phyloP scores from a whole-genome alignment of 306 rosid genomes.

The Sicyos baderoa region DNA sequence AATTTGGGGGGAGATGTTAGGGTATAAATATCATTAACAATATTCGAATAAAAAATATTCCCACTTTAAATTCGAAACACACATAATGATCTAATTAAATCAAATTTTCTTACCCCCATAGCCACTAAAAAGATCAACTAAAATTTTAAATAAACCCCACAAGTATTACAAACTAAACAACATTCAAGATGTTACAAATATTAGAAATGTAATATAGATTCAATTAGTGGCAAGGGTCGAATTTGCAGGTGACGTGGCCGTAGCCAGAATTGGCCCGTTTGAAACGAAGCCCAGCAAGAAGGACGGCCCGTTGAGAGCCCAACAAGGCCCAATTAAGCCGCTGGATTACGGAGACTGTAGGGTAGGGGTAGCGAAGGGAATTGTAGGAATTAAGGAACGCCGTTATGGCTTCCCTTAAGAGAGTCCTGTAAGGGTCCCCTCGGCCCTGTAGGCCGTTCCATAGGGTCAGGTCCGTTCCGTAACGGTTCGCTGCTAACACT shows the following conservation, averaged over 20 bases:
- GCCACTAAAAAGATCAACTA: no score
- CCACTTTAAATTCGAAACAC: no score
- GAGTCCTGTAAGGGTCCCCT: constrained; percentile 73
- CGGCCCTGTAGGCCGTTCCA: constrained; percentile 67
- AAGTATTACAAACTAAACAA: background rate
- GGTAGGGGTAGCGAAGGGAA: constrained; percentile 49
- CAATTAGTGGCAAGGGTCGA: background rate
- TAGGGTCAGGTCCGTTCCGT: constrained; percentile 65
- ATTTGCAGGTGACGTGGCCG: constrained; percentile 51
- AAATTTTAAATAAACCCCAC: background rate
- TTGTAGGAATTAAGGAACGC: constrained; percentile 71
- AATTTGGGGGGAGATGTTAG: no score
- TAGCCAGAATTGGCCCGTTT: constrained; percentile 65
- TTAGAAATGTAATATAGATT: background rate
- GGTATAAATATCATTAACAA: no score
- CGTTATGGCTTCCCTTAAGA: constrained; percentile 67
- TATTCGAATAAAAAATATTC: no score
- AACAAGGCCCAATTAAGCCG: constrained; percentile 51
- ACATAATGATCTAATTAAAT: no score
- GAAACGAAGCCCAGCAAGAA: constrained; percentile 56
- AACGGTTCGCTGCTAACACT: constrained; percentile 44
- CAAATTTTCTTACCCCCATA: no score
- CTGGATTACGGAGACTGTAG: constrained; percentile 42
- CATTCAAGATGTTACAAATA: background rate
- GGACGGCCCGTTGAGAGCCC: constrained; percentile 52